Conservation (phyloP, 2,329 filamentous ascomycete genomes). For the Monilinia polystroma region DNA sequence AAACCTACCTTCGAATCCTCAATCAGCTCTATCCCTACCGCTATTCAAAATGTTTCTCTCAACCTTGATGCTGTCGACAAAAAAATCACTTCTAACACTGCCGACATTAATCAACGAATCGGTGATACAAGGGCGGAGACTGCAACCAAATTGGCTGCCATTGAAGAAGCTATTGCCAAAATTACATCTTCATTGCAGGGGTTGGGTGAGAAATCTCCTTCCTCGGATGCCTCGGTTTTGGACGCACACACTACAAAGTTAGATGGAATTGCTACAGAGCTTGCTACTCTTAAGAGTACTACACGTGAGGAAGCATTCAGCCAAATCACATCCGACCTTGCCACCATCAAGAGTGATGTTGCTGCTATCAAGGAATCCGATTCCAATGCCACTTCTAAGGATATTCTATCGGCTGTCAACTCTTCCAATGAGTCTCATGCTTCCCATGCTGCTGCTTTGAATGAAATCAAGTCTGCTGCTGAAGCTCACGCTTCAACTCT, state of each 20-base stretch:
- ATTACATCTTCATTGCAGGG: slow-evolving; percentile 35
- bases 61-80: slow-evolving; percentile 32
- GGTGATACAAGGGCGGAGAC: slow-evolving; percentile 32
- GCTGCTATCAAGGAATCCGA: slow-evolving; percentile 28
- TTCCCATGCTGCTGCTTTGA: slow-evolving; percentile 28
- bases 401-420: slow-evolving; percentile 31
- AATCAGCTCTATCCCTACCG: slow-evolving; percentile 26
- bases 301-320: slow-evolving; percentile 32
- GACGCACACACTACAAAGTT: slow-evolving; percentile 34
- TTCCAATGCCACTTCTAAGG: slow-evolving; percentile 25
- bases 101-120: slow-evolving; percentile 33
- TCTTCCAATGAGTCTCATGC: slow-evolving; percentile 33
- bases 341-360: slow-evolving; percentile 36
- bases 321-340: slow-evolving; percentile 30
- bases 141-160: slow-evolving; percentile 32
- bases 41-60: slow-evolving; percentile 23
- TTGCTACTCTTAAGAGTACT: slow-evolving; percentile 31
- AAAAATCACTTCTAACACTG: slow-evolving; percentile 32
- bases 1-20: slow-evolving; percentile 36
- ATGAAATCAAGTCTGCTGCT: slow-evolving; percentile 31
- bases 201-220: slow-evolving; percentile 33
- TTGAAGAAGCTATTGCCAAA: slow-evolving; percentile 35
- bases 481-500: slow-evolving; percentile 25
- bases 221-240: slow-evolving; percentile 33
- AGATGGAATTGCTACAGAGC: slow-evolving; percentile 31